Conservation (phyloP, 257 asterid genomes). For the Plectranthus barbatus region DNA sequence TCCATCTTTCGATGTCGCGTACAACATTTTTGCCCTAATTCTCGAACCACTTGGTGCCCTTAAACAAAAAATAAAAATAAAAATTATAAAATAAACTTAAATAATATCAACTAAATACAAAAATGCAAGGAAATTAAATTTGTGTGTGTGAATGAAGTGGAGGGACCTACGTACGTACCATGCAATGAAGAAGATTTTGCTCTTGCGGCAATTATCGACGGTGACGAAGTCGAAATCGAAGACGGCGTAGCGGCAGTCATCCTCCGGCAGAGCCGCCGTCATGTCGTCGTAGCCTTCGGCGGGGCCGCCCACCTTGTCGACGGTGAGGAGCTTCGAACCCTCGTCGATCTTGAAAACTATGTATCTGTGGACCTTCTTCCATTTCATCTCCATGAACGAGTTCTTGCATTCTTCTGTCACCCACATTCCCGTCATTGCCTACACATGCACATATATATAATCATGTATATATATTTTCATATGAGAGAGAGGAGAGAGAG, state of each 20-base stretch:
- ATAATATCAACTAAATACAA: too few relatives aligned
- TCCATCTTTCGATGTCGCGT: too few relatives aligned
- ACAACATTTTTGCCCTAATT: constrained; percentile 74
- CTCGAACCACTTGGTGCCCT: constrained; percentile 84
- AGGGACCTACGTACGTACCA: too few relatives aligned
- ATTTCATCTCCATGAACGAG: constrained; percentile 88
- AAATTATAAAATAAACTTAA: too few relatives aligned
- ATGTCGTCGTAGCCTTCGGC: constrained; percentile 67
- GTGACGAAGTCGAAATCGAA: too few relatives aligned
- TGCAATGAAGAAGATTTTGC: too few relatives aligned
- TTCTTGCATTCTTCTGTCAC: constrained; percentile 79
- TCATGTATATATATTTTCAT: too few relatives aligned
- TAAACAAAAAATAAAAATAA: neutral
- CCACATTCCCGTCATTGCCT: constrained; percentile 86
- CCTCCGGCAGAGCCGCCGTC: constrained; percentile 67
- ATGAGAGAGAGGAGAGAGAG: neutral
- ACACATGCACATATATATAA: neutral
- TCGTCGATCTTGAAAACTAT: constrained; percentile 87
- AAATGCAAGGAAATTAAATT: too few relatives aligned
- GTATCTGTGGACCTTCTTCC: constrained; percentile 78
- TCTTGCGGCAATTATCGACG: too few relatives aligned
- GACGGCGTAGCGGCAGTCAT: too few relatives aligned
- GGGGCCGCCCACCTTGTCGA: constrained; percentile 79
- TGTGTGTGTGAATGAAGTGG: too few relatives aligned
- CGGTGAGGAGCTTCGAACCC: constrained; percentile 46